These are phyloP conservation scores for Hygrophorus russula DNA, from an alignment of 768 basidiomycete species.

Conservation along the genomic window DNA sequence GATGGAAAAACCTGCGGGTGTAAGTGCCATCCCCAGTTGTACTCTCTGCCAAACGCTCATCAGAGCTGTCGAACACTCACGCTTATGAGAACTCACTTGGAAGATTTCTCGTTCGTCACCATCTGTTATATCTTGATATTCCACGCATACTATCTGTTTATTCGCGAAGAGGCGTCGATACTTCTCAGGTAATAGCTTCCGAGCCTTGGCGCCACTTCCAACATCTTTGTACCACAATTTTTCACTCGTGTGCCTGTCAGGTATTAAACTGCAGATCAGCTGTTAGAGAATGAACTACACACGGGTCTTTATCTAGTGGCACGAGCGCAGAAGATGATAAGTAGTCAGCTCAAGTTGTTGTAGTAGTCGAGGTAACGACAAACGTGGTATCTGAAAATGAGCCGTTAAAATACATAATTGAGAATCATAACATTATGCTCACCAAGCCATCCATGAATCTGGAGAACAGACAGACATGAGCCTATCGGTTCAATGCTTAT, in stretches of 20 bases:
- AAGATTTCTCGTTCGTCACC: constrained; percentile 58
- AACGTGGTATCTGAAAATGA: constrained; percentile 42
- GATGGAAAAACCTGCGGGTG: constrained; percentile 42
- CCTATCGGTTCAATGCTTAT: background rate
- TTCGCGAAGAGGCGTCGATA: constrained; percentile 51
- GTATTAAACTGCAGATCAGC: constrained; percentile 1
- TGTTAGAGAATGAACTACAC: constrained; percentile 3
- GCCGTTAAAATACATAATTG: constrained; percentile 4
- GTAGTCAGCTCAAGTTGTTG: background rate
- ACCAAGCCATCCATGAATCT: constrained; percentile 68
- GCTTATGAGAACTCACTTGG: constrained; percentile 36
- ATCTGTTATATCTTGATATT: constrained; percentile 52
- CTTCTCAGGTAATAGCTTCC: constrained; percentile 35
- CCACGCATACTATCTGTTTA: constrained; percentile 76
- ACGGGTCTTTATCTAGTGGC: constrained; percentile 40
- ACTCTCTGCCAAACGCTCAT: constrained; percentile 39
- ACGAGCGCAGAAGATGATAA: background rate
- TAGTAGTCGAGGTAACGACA: constrained; percentile 12
- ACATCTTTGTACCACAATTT: constrained; percentile 41
- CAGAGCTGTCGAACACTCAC: background rate
- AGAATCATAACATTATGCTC: constrained; percentile 5
- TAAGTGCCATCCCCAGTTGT: constrained; percentile 69
- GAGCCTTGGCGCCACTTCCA: constrained; percentile 12
- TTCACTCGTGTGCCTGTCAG: constrained; percentile 29
- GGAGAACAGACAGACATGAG: background rate